Evolutionary conservation across 2,329 filamentous ascomycete species (phyloP), one percentile per base, ranked within the genome.

Genomic region (Teratosphaeria viscida): DNA sequence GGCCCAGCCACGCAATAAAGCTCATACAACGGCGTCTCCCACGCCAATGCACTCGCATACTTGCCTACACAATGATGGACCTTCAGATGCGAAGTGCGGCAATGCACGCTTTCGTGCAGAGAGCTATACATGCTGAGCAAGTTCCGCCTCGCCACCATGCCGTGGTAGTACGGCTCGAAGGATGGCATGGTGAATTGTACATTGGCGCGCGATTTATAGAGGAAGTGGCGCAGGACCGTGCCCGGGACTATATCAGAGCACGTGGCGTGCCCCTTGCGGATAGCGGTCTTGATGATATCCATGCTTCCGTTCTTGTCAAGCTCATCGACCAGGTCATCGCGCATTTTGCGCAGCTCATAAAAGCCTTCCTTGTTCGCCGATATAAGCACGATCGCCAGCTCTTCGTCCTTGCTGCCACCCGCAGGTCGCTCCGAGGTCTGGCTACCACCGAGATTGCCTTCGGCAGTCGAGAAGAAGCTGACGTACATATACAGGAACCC

Each of bases 401-500:
- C 82, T 64, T 94, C 87, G 56, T 69, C 64, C 55, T 71, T 71
- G 5, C 63, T 62, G 6, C 67, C 77, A 5, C 70, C 67, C 57
- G 68, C 59, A 14, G 75, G 73, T 5, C 74, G 69, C 60, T 76
- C 73, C 5, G 53, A 54, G 19, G 43, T 49, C 26, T 60, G 57
- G 6, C 49, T 12, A 34, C 12, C 8, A 55, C 19, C 19, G 37
- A 39, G 5, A 49, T 37, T 27, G 55, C 58, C 52, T n/a, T 55
- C 39, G 78, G 27, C 79, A 74, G 52, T 79, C 66, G 90, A 85
- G 62, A 99, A 83, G 73, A 97, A 99, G 78, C 90, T 96, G 71
- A 99, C 94, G 70, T 97, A 99, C 91, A 99, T 97, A 77, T 99
- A 96, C 1, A 99, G 81, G 71, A 95, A 99, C 29, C 94, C 95